phyloP scores from a whole-genome alignment of 2,329 filamentous ascomycete genomes.

The Myriangium duriaei region DNA sequence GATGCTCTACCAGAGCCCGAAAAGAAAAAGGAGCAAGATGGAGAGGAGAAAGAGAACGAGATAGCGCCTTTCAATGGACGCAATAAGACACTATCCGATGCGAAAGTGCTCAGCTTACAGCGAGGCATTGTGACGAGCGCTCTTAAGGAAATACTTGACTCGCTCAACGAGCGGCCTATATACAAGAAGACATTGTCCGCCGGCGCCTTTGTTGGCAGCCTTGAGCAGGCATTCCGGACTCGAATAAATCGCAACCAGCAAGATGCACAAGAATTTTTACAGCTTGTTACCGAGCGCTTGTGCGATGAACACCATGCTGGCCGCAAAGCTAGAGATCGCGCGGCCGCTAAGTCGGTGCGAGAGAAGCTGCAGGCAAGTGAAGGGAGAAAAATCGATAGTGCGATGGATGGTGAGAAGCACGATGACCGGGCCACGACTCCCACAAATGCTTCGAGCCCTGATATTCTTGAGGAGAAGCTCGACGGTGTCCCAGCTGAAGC shows the following conservation, averaged over 20 bases:
- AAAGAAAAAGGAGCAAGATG: conserved; percentile 36
- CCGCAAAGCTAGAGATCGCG: conserved; percentile 54
- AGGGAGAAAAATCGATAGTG: conserved; percentile 1
- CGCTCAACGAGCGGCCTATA: conserved; percentile 83
- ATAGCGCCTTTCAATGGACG: conserved; percentile 51
- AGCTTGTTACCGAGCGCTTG: conserved; percentile 81
- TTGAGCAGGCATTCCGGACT: conserved; percentile 79
- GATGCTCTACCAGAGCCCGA: conserved; percentile 46
- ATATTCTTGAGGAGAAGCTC: not conserved
- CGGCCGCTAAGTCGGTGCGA: conserved; percentile 22
- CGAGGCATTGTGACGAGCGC: conserved; percentile 72
- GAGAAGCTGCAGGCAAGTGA: conserved; percentile 1
- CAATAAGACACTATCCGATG: conserved; percentile 26
- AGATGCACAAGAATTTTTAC: conserved; percentile 93
- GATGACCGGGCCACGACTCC: conserved; percentile 9
- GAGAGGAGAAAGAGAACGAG: conserved; percentile 23
- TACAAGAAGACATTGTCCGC: conserved; percentile 90
- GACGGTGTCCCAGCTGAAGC: conserved; percentile 15
- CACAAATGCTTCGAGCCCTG: not conserved
- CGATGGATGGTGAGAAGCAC: conserved; percentile 5
- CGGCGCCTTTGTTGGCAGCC: conserved; percentile 64
- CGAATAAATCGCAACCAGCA: conserved; percentile 90
- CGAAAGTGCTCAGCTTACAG: conserved; percentile 51
- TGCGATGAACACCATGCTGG: conserved; percentile 92
- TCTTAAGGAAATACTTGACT: conserved; percentile 84